Conservation (phyloP, 805 yeast species). For the Pichia membranifaciens region DNA sequence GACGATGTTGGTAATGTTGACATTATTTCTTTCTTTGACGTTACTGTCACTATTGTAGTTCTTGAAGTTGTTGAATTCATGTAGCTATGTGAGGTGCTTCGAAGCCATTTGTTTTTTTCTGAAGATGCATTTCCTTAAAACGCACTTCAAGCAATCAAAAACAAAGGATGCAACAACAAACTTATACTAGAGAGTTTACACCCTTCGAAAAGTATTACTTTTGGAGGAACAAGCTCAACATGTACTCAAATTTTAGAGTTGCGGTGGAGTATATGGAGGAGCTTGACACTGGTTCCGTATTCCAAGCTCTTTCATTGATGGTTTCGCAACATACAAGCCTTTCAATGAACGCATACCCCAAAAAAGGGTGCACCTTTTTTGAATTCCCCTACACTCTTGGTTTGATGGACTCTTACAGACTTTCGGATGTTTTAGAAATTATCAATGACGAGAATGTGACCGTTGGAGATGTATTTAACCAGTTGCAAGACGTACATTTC, state of each 20-base stretch:
- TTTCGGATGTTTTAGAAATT: conserved; percentile 13
- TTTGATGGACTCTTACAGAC: conserved; percentile 8
- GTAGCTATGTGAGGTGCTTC: too few species aligned
- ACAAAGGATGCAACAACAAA: not conserved
- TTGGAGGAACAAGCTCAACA: conserved; percentile 14
- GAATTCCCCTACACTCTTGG: conserved; percentile 6
- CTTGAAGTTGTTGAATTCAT: too few species aligned
- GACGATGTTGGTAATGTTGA: too few species aligned
- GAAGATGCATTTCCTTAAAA: too few species aligned
- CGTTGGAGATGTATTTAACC: conserved; percentile 8
- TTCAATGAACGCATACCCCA: conserved; percentile 14
- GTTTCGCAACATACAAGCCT: conserved; percentile 17
- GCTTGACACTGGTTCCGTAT: conserved; percentile 6
- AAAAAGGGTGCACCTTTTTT: not conserved
- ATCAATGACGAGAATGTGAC: conserved; percentile 5
- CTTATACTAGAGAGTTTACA: conserved; percentile 9
- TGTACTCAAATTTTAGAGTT: conserved; percentile 14
- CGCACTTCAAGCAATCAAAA: too few species aligned
- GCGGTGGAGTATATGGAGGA: conserved; percentile 10
- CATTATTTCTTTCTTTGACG: too few species aligned
- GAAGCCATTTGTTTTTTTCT: too few species aligned
- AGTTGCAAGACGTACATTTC: conserved; percentile 8
- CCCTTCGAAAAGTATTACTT: conserved; percentile 14
- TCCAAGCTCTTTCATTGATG: conserved; percentile 10
- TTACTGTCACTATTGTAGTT: too few species aligned